phyloP scores from a whole-genome alignment of 495 filamentous ascomycete species.

The Aspergillus olivimuriae region DNA sequence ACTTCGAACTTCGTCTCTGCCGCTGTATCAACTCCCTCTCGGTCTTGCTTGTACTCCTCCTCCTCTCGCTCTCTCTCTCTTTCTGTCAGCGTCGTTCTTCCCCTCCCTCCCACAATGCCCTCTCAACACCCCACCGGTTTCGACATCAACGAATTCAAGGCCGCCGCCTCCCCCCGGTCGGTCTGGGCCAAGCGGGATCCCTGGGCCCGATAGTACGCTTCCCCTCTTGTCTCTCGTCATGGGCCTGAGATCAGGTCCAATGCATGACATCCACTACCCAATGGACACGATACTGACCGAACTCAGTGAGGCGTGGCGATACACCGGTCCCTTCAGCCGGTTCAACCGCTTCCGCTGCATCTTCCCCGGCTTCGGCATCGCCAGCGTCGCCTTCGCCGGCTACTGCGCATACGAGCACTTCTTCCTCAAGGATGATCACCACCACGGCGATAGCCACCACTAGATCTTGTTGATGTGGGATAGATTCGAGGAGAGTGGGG shows the following conservation, averaged over 20 bases:
- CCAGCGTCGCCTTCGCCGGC: slow-evolving; percentile 78
- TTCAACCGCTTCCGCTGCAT: slow-evolving; percentile 78
- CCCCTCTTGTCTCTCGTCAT: not conserved
- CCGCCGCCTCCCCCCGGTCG: slow-evolving; percentile 55
- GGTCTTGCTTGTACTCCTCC: not conserved
- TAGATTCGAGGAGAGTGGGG: too few relatives aligned
- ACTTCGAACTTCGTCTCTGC: slow-evolving; percentile 10
- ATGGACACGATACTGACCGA: slow-evolving; percentile 10
- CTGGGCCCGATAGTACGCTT: slow-evolving; percentile 68
- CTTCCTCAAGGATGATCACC: slow-evolving; percentile 74
- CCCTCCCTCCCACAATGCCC: slow-evolving; percentile 35
- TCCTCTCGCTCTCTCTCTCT: not conserved
- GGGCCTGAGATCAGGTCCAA: too few relatives aligned
- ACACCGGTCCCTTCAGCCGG: slow-evolving; percentile 80
- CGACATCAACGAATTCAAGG: slow-evolving; percentile 65
- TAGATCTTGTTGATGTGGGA: too few relatives aligned
- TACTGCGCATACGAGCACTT: slow-evolving; percentile 87
- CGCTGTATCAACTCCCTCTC: not conserved
- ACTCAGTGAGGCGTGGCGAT: slow-evolving; percentile 86
- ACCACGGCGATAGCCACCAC: slow-evolving; percentile 47
- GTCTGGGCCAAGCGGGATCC: slow-evolving; percentile 64
- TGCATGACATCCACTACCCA: too few relatives aligned
- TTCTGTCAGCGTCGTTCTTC: slow-evolving; percentile 4
- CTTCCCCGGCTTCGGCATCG: slow-evolving; percentile 88
- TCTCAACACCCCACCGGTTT: slow-evolving; percentile 76